Percentiles rank a stretch among this genome's conserved stretches.
phyloP scores from a whole-genome alignment of 192 early-diverging fungal genomes.

The Tieghemiomyces parasiticus region DNA sequence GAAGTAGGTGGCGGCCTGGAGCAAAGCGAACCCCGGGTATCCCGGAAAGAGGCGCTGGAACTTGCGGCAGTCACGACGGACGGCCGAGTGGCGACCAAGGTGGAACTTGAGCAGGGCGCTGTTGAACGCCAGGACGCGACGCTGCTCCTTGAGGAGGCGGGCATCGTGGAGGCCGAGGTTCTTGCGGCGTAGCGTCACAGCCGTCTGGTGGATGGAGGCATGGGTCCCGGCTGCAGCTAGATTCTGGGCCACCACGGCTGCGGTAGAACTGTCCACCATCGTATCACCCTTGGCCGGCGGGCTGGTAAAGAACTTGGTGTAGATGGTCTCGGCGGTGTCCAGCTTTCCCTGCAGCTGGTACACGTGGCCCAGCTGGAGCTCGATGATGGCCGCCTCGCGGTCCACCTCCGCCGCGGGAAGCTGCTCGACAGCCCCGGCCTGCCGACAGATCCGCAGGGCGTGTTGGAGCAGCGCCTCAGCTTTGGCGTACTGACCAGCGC shows the following conservation, averaged over 20 bases:
- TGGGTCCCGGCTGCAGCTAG: background rate
- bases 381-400: background rate
- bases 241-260: background rate
- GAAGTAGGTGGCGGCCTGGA: slow-evolving; percentile 8
- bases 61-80: slow-evolving; percentile 1
- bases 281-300: too few species aligned
- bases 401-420: background rate
- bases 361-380: slow-evolving; percentile 1
- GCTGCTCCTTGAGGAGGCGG: slow-evolving; percentile 6
- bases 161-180: background rate
- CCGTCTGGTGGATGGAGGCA: background rate
- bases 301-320: background rate
- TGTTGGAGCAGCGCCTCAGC: background rate
- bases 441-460: background rate
- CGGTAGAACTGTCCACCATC: background rate
- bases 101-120: slow-evolving; percentile 7
- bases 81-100: background rate
- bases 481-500: background rate
- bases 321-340: background rate
- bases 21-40: background rate
- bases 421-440: background rate
- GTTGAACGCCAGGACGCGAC: slow-evolving; percentile 2
- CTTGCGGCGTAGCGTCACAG: background rate
- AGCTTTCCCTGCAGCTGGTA: slow-evolving; percentile 8
- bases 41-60: background rate